phyloP scores from a whole-genome alignment of 208 protist species.

The Trypanosomatidae sp. region DNA sequence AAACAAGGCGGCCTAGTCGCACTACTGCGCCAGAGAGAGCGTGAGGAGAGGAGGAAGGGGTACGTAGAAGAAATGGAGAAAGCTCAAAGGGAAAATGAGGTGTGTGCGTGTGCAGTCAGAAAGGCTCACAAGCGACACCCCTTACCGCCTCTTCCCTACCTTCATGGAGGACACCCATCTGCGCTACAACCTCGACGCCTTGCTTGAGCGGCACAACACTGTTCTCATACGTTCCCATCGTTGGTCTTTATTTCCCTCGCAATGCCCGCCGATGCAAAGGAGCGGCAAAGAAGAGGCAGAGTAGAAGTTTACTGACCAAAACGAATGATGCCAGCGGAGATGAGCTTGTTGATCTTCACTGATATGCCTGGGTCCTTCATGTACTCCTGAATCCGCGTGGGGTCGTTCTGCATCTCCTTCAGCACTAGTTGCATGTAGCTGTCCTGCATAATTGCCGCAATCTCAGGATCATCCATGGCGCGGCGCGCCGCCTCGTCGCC shows the following conservation, averaged over 20 bases:
- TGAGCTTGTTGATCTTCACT: constrained; percentile 96
- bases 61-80: background rate
- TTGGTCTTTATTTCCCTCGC: background rate
- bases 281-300: constrained; percentile 1
- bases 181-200: background rate
- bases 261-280: background rate
- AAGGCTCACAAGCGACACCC: background rate
- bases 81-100: background rate
- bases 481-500: constrained; percentile 89
- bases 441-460: constrained; percentile 93
- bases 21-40: background rate
- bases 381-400: constrained; percentile 88
- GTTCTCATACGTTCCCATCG: background rate
- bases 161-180: background rate
- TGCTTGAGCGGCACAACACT: background rate
- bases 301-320: constrained; percentile 47
- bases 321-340: constrained; percentile 95
- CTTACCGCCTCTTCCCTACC: background rate
- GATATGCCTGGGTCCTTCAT: constrained; percentile 92
- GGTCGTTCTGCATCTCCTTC: constrained; percentile 91
- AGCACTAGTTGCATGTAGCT: constrained; percentile 93
- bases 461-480: constrained; percentile 95
- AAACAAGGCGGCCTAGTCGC: background rate
- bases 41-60: background rate
- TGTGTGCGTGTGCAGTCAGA: background rate